Conservation (phyloP, 163 green algal genomes). For the Volvox carteri region DNA sequence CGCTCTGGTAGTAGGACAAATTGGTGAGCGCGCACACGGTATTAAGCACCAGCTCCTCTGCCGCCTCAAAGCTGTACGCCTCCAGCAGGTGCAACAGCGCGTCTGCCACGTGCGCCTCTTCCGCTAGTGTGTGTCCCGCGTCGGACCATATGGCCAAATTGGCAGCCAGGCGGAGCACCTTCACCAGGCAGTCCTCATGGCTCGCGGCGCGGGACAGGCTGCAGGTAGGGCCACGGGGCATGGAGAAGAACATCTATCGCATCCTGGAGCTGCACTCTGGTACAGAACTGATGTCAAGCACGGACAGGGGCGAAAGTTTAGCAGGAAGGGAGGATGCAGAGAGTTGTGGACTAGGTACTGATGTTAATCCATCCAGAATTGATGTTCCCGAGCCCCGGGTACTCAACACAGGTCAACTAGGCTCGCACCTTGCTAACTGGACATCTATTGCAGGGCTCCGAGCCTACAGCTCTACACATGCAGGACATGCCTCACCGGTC, state of each 20-base stretch:
- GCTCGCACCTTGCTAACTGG: too few relatives aligned
- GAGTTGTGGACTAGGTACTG: too few relatives aligned
- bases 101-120: conserved; percentile 19
- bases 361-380: too few relatives aligned
- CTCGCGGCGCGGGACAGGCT: conserved; percentile 46
- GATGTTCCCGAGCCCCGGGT: too few relatives aligned
- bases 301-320: too few relatives aligned
- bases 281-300: not conserved
- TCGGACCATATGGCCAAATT: conserved; percentile 70
- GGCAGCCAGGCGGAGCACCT: conserved; percentile 71
- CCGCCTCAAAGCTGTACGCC: conserved; percentile 33
- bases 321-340: too few relatives aligned
- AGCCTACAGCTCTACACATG: too few relatives aligned
- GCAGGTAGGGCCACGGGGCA: not conserved
- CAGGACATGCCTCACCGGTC: conserved; percentile 55
- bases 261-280: not conserved
- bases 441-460: too few relatives aligned
- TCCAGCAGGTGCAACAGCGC: conserved; percentile 53
- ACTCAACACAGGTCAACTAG: too few relatives aligned
- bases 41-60: conserved; percentile 78
- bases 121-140: conserved; percentile 52
- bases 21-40: conserved; percentile 73
- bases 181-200: conserved; percentile 68
- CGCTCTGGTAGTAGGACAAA: conserved; percentile 70
- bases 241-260: not conserved